Evolutionary conservation across 108 stramenopile species (phyloP), one percentile per base, ranked within the genome.

Genomic region (Conticribra guillardii): DNA sequence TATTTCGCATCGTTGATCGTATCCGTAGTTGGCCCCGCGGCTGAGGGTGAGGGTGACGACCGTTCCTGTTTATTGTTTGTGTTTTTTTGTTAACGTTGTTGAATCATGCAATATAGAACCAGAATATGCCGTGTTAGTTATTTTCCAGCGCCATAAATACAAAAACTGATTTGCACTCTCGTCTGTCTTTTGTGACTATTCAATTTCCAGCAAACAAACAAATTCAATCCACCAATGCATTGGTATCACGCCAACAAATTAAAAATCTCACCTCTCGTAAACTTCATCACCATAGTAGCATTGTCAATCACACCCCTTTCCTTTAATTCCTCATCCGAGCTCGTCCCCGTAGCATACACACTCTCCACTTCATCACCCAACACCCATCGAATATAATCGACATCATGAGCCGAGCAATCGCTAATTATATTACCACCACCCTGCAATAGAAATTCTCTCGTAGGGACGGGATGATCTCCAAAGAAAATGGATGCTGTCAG

Each of bases 1-100:
- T 2, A 91, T 33, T 62, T 91, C 90, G 64, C 84, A 85, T 31
- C 90, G 80, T 64, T 91, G 90, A 73, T 91, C 90, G 55, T 91
- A 91, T 5, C 90, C 90, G 54, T 84, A 89, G 19, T 71, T 67
- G 5, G 90, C 80, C 1, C 68, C 73, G 17, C 90, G 81, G 54
- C 71, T 81, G 64, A 87, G 41, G 15, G 60, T 55, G 26, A 84
- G 33, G 14, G 78, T 83, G 1, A 66, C 79, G 14, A 82, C 63
- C 2, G 68, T 61, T 23, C 29, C 21, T 46, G 45, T 54, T n/a
- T n/a, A 41, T 41, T 41, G 5, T 41, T 41, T 41, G 37, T 41
- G 37, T 41, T 9, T 9, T 41, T 41, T 5, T 41, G 37, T 5
- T 41, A 41, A 9, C 37, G 11, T 9, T 41, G 5, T 9, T 11